Conservation (phyloP, 257 asterid species). For the Primulina tabacum region DNA sequence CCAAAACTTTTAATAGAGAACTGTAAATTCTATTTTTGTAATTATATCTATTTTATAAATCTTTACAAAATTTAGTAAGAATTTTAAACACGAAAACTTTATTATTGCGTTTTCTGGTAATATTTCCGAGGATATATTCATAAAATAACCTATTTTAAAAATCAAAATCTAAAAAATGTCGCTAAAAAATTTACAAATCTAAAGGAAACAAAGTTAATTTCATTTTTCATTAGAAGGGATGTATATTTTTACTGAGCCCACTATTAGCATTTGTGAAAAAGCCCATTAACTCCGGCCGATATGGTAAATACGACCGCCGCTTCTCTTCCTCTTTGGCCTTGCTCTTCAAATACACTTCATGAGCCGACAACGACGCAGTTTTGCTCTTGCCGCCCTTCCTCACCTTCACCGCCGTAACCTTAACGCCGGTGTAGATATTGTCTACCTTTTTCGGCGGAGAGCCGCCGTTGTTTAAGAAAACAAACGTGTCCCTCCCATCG, state of each 20-base stretch:
- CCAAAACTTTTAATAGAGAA: too few species aligned
- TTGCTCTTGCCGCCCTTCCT: conserved; percentile 27
- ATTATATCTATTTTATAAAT: too few species aligned
- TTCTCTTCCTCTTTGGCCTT: conserved; percentile 34
- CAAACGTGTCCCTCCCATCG: conserved; percentile 71
- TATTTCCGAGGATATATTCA: too few species aligned
- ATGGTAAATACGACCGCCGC: conserved; percentile 48
- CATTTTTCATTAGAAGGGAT: conserved; percentile 35
- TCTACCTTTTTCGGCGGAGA: conserved; percentile 9
- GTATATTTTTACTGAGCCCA: conserved; percentile 44
- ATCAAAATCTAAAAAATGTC: too few species aligned
- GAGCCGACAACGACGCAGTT: conserved; percentile 37
- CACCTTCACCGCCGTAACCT: conserved; percentile 23
- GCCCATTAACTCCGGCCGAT: conserved; percentile 51
- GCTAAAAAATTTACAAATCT: too few species aligned
- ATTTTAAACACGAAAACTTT: too few species aligned
- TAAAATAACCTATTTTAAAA: too few species aligned
- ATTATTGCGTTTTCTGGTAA: too few species aligned
- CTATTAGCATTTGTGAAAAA: conserved; percentile 48
- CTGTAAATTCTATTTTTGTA: too few species aligned
- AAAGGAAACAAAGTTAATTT: background rate
- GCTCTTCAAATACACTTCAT: conserved; percentile 45
- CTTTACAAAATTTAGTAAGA: too few species aligned
- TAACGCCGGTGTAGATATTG: background rate
- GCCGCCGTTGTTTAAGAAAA: conserved; percentile 40